phyloP scores from a whole-genome alignment of 2,329 filamentous ascomycete genomes.

The Fusarium transvaalense region DNA sequence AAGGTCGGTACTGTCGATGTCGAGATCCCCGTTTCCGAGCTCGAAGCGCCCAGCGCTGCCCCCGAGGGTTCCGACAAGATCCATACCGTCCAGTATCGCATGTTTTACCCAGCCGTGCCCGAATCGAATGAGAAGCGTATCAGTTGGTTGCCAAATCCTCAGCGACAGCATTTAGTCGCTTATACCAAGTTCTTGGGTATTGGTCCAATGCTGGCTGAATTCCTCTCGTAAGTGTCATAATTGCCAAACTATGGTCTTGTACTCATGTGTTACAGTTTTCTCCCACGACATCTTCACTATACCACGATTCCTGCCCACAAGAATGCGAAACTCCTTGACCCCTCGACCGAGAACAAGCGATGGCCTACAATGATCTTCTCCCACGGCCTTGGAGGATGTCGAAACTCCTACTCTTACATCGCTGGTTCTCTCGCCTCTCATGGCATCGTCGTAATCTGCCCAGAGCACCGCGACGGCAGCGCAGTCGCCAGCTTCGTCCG shows the following conservation, averaged over 20 bases:
- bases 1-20: constrained; percentile 79
- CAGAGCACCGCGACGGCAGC: constrained; percentile 87
- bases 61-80: constrained; percentile 69
- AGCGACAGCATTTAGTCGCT: constrained; percentile 78
- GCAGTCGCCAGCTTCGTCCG: constrained; percentile 80
- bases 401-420: constrained; percentile 88
- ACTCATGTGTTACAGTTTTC: constrained; percentile 61
- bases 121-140: constrained; percentile 69
- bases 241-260: too few relatives aligned
- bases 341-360: constrained; percentile 62
- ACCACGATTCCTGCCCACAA: constrained; percentile 78
- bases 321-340: constrained; percentile 73
- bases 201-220: constrained; percentile 66
- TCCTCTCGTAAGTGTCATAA: constrained; percentile 67
- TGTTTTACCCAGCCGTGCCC: constrained; percentile 80
- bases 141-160: constrained; percentile 82
- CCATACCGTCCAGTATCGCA: constrained; percentile 80
- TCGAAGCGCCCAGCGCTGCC: constrained; percentile 65
- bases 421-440: constrained; percentile 83
- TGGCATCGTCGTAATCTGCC: constrained; percentile 82
- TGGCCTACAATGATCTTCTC: constrained; percentile 91
- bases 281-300: constrained; percentile 79
- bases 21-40: constrained; percentile 77
- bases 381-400: constrained; percentile 83
- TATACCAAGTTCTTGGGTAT: constrained; percentile 83